Evolutionary conservation across 2,329 filamentous ascomycete genomes (phyloP), one percentile per base, ranked within the genome.

Genomic region (Fusarium albosuccineum): DNA sequence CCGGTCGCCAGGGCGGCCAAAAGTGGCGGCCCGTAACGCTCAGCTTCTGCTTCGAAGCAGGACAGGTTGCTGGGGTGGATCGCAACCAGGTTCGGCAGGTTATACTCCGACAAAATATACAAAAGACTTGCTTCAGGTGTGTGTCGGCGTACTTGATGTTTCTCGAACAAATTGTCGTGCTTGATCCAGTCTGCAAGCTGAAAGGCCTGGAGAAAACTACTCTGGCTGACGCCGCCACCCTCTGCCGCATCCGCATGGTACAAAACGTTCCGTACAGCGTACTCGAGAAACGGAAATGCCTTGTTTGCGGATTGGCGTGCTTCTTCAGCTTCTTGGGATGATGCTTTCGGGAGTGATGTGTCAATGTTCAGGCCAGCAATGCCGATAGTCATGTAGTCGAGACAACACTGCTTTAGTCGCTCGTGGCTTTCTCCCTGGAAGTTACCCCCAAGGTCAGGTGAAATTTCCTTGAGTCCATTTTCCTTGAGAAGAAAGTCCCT

Each of bases 401-500:
- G 8, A 10, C 70, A 72, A 2, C 57, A 67, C 0, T 36, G 30
- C 11, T 70, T 60, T 1, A 73, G 36, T 0, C 45, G 26, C 0
- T 64, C 54, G 6, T 73, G 68, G 1, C 46, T 46, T n/a, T 27
- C 11, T 3, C 54, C 56, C 13, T 17, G 1, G 0, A 57, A 26
- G 13, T 44, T 9, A 0, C 9, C 37, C 1, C 6, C 7, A 1
- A 34, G 16, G 0, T 57, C 46, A 0, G 53, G 50, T 61, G 64
- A 57, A 1, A 75, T 13, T 1, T 49, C 17, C 0, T 17, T 33
- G 0, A 80, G 57, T 0, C 81, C 79, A 1, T 68, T 49, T 1
- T 78, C 75, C 9, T 76, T 77, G 1, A 82, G 42, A 0, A 86
- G 70, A 27, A 83, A 86, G 6, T 85, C 83, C 4, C 78, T 70